A percentile compares a stretch with the other conserved stretches of the same genome.
Evolutionary conservation across 352 stramenopile genomes (phyloP).

Genomic region (Globisporangium apiculatum): DNA sequence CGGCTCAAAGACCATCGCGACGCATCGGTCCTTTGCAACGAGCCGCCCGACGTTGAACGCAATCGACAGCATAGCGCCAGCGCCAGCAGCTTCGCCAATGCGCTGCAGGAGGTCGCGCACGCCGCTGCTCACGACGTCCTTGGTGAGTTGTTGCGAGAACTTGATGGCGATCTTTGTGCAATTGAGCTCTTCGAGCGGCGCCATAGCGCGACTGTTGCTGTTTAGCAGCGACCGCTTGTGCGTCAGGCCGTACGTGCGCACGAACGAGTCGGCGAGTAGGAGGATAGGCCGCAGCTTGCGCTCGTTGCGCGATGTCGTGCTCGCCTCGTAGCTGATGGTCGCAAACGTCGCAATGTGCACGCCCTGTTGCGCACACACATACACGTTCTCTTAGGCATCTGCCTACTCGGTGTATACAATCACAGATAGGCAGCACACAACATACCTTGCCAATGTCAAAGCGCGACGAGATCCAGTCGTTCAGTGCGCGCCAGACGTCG

Average conservation of each 20-base stretch:
- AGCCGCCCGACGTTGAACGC: slow-evolving; percentile 59
- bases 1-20: slow-evolving; percentile 68
- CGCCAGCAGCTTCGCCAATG: slow-evolving; percentile 53
- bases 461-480: slow-evolving; percentile 70
- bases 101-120: slow-evolving; percentile 68
- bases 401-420: too few relatives aligned
- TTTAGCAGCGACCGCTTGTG: slow-evolving; percentile 24
- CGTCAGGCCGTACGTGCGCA: slow-evolving; percentile 52
- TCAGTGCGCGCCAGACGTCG: slow-evolving; percentile 63
- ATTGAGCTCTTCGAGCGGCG: slow-evolving; percentile 71
- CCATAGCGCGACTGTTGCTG: slow-evolving; percentile 21
- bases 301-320: slow-evolving; percentile 51
- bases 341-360: slow-evolving; percentile 73
- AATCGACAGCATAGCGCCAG: slow-evolving; percentile 49
- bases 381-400: neutral
- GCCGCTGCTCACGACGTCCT: slow-evolving; percentile 63
- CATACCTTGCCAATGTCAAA: slow-evolving; percentile 57
- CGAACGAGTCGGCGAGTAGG: slow-evolving; percentile 60
- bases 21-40: slow-evolving; percentile 67
- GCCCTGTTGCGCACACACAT: slow-evolving; percentile 21
- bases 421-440: too few relatives aligned
- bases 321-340: slow-evolving; percentile 62
- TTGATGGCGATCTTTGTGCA: slow-evolving; percentile 84
- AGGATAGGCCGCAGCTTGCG: slow-evolving; percentile 49
- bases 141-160: slow-evolving; percentile 65